Conservation (phyloP, 2,329 filamentous ascomycete genomes). For the Fusarium armeniacum region DNA sequence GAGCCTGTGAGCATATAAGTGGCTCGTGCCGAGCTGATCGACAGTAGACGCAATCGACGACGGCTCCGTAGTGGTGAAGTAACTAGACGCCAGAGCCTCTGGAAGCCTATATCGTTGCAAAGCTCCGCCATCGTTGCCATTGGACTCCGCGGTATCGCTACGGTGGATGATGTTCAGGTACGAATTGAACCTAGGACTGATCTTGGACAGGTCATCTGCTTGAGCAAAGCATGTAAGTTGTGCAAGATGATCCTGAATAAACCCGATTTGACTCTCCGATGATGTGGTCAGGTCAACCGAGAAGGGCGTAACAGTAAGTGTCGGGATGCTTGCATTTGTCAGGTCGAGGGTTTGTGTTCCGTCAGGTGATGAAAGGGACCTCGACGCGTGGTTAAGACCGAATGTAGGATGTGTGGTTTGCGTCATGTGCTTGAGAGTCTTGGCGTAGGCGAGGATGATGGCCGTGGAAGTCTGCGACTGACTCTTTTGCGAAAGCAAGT, state of each 20-base stretch:
- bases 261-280: not conserved
- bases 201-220: not conserved
- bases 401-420: not conserved
- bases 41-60: conserved; percentile 1
- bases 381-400: conserved; percentile 28
- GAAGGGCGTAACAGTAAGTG: conserved; percentile 12
- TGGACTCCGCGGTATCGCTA: fast-evolving
- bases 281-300: conserved; percentile 1
- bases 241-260: conserved; percentile 18
- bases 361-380: conserved; percentile 13
- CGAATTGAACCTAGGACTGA: conserved; percentile 10
- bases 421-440: not conserved
- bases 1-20: not conserved
- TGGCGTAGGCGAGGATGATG: conserved; percentile 18
- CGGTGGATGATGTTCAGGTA: conserved; percentile 28
- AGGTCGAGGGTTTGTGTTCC: conserved; percentile 19
- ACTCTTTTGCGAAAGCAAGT: not conserved
- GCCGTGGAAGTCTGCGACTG: not conserved
- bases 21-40: not conserved
- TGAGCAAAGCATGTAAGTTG: conserved; percentile 20
- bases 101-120: conserved; percentile 15
- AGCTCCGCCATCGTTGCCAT: fast-evolving
- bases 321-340: conserved; percentile 9
- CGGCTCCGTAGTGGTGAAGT: conserved; percentile 9
- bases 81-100: conserved; percentile 17